Conservation (phyloP, 2,329 filamentous ascomycete species). For the Penicillium fuscoglaucum region DNA sequence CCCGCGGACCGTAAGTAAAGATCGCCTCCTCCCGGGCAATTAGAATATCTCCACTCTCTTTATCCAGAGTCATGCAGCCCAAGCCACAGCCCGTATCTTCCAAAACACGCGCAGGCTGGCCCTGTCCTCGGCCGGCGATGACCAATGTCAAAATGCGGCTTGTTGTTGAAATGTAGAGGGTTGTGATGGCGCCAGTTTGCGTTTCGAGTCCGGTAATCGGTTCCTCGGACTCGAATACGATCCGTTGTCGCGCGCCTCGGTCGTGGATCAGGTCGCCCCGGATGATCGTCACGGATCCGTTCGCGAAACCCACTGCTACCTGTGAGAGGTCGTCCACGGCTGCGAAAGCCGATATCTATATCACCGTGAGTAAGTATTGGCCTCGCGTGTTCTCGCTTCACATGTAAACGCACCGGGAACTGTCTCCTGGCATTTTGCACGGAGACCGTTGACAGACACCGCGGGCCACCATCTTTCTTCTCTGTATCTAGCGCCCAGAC, state of each 20-base stretch:
- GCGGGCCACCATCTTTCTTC: conserved; percentile 88
- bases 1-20: conserved; percentile 85
- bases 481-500: conserved; percentile 98
- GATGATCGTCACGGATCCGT: conserved; percentile 90
- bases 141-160: conserved; percentile 81
- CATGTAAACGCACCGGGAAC: conserved; percentile 68
- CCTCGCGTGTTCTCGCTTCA: too few relatives aligned
- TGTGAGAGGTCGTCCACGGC: conserved; percentile 86
- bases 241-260: conserved; percentile 87
- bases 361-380: conserved; percentile 2
- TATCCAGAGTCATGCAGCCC: conserved; percentile 92
- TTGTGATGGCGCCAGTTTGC: conserved; percentile 63
- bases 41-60: conserved; percentile 76
- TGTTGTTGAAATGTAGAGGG: conserved; percentile 89
- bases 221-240: conserved; percentile 95
- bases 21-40: conserved; percentile 95
- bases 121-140: conserved; percentile 85
- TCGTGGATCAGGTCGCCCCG: conserved; percentile 94
- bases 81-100: conserved; percentile 88
- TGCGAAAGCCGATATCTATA: conserved; percentile 74
- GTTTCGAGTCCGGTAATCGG: conserved; percentile 91
- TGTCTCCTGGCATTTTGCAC: conserved; percentile 89
- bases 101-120: conserved; percentile 80
- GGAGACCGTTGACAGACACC: conserved; percentile 79
- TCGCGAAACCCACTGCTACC: conserved; percentile 91